Evolutionary conservation across 768 basidiomycete genomes (phyloP).

Genomic region (Cystobasidiopsis lactophilus): DNA sequence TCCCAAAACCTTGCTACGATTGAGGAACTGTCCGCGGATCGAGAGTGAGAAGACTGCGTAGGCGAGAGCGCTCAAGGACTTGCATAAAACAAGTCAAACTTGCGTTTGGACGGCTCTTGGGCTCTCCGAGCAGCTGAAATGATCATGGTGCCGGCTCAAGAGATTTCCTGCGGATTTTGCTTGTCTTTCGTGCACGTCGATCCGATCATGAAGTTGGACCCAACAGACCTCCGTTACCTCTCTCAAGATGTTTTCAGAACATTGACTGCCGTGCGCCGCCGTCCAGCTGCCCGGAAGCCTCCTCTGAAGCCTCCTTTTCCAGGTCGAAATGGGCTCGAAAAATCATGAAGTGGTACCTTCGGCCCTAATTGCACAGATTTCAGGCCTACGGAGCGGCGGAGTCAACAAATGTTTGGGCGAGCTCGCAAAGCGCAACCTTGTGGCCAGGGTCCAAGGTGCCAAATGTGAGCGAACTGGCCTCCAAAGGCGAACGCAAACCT

Average conservation of each 20-base stretch:
- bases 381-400: constrained; percentile 73
- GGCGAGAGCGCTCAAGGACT: no score
- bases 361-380: constrained; percentile 68
- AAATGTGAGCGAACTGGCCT: constrained; percentile 83
- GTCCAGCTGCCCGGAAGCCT: no score
- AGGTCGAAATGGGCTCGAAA: constrained; percentile 96
- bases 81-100: no score
- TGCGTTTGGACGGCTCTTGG: no score
- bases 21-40: constrained; percentile 12
- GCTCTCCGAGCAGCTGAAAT: no score
- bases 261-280: constrained; percentile 56
- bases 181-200: neutral
- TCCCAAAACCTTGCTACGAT: constrained; percentile 10
- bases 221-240: constrained; percentile 63
- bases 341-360: constrained; percentile 93
- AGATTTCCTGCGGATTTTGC: neutral
- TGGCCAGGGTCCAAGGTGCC: constrained; percentile 69
- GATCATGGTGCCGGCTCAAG: no score
- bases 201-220: constrained; percentile 17
- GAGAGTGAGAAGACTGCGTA: neutral
- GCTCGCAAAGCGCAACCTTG: constrained; percentile 73
- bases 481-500: no score
- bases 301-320: neutral
- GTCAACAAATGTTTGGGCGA: constrained; percentile 79
- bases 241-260: constrained; percentile 83